Evolutionary conservation across 2,329 filamentous ascomycete genomes (phyloP), one percentile per base, ranked within the genome.

Genomic region (Balansia obtecta): DNA sequence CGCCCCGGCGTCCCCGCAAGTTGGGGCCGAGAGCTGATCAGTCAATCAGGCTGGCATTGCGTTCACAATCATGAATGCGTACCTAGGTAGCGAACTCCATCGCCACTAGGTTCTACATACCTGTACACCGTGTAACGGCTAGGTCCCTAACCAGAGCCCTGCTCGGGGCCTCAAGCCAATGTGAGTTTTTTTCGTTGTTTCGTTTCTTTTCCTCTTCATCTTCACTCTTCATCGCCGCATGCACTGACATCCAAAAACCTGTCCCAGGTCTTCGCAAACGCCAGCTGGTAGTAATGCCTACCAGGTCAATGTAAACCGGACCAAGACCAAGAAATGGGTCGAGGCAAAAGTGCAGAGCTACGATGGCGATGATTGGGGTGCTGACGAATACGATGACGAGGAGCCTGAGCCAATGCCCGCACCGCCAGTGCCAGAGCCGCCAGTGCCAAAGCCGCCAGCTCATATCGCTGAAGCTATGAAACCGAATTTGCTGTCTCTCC

Each of bases 301-400:
- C 69, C 85, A 86, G 64, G 80, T 88, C 48, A 94, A 95, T 65
- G 83, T 96, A 46, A 91, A 87, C 68, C 83, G 91, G 54, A 79
- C 82, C 50, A 95, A 95, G 71, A 96, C 90, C 50, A 86, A 84
- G 68, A 95, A 95, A 77, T 97, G 91, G 91, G 85, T 91, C 38
- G 85, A 95, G 61, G 91, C 91, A 37, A 91, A 90, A 66, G 76
- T 81, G 52, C 83, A 86, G 59, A 86, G 81, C 62, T 97, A 97
- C 62, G 90, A 91, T 60, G 91, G 90, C 55, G 89, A 94, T 60
- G 91, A 95, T 62, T 96, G 91, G 90, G 91, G 88, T 37, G 85
- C 75, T 50, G 81, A 84, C 37, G 79, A 83, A 9, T 77, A 80
- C 52, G 77, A 80, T n/a, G 77, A 82, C 49, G 76, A 79, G 40